Evolutionary conservation across 768 basidiomycete genomes (phyloP), one percentile per base, ranked within the genome.

Genomic region (Xerocomellus dryophilus): DNA sequence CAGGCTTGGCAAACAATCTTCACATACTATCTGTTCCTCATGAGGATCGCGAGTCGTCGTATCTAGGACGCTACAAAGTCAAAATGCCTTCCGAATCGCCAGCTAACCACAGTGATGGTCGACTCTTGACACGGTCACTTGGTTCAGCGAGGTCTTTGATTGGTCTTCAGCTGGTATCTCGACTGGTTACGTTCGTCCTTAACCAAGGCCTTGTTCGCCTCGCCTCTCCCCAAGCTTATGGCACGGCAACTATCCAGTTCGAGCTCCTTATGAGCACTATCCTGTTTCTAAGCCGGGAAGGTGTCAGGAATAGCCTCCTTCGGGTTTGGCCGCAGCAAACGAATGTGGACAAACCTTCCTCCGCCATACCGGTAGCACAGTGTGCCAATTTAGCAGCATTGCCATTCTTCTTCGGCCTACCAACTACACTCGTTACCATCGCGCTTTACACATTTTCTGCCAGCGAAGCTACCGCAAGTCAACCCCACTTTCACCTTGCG

Each of bases 191-290:
- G 0, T 99, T 97, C 69, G 66, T 78, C 5, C 78, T 99, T 23
- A 98, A 98, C 71, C 95, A 97, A 70, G 81, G 83, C 0, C 78
- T 98, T 12, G 77, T 98, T 38, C 85, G 93, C 1, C 77, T 94
- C 27, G 86, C 88, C 2, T 85, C 92, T 0, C 94, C 95, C 1
- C 81, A 82, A 32, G 88, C 86, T 14, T 95, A 92, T 66, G 88
- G 96, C 10, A 93, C 90, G 0, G 93, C 92, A 15, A 83, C 93
- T 0, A 89, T 99, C 57, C 95, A 97, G 63, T 93, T 98, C 70
- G 97, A 98, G 67, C 81, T 98, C 25, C 66, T 98, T 23, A 79
- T 90, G 43, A 90, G 87, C 61, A 93, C 93, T 11, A 90, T 95
- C 62, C 77, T 98, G 41, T 98, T 98, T 69, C 77, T 98, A 8